Evolutionary conservation across 495 filamentous ascomycete species (phyloP), one percentile per base, ranked within the genome.

Genomic region (Hyphodiscus hymeniophilus): DNA sequence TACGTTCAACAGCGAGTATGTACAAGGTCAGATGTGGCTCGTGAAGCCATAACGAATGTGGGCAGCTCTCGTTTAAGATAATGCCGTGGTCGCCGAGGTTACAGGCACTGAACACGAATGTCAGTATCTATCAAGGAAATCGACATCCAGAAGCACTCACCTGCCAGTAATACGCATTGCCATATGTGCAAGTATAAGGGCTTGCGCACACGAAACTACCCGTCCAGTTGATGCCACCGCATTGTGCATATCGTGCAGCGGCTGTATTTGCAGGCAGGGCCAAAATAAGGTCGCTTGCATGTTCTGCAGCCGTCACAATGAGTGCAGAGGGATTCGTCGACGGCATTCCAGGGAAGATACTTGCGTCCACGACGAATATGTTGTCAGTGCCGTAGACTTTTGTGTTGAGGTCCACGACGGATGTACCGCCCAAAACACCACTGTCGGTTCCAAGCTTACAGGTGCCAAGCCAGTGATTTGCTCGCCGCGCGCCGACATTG

Each of bases 401-500:
- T 35, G 78, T 72, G 64, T 81, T 79, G 31, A 62, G 56, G 51
- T 84, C 80, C n/a, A 84, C 79, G 20, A 83, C 79, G 10, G 75
- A 67, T 3, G 58, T 76, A 38, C 80, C 80, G 31, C 68, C 66
- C 36, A 38, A 32, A 10, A 76, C 68, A 20, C 77, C 79, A 52
- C 74, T 72, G 58, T 82, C 75, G 7, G 65, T 71, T 26, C 80
- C 80, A 55, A 84, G 67, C 66, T 80, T 81, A 35, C 68, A 65
- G 26, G 70, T 75, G 23, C 73, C 74, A 51, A 84, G 72, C 81
- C 83, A 88, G 71, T 88, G 85, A 63, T 83, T 87, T 49, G 82
- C 67, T 24, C 79, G 67, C 18, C 77, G 76, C 41, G 74, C 72
- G 24, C 74, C 68, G 32, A 75, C 62, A 52, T 77, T 75, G 42